A percentile compares a stretch with the other conserved stretches of the same genome.
phyloP scores from a whole-genome alignment of 257 asterid species.

The Fraxinus americana region DNA sequence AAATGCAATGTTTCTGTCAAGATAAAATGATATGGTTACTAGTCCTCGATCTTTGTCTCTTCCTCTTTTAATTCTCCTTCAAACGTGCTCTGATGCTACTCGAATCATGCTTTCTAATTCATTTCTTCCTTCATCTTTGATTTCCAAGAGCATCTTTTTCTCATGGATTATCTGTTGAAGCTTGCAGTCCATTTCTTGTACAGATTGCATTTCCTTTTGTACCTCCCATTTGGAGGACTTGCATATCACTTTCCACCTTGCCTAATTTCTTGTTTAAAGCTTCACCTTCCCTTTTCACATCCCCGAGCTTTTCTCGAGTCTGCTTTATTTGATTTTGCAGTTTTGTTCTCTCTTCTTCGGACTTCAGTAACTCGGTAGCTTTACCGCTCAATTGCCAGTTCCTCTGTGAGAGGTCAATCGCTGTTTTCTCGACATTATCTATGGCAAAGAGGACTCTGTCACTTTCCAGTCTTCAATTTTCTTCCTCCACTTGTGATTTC shows the following conservation, averaged over 20 bases:
- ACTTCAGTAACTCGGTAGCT: constrained; percentile 74
- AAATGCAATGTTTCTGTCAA: too few species aligned
- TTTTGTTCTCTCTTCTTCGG: constrained; percentile 77
- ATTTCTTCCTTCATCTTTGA: constrained; percentile 47
- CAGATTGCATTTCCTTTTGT: constrained; percentile 33
- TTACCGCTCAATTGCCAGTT: constrained; percentile 64
- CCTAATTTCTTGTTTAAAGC: constrained; percentile 43
- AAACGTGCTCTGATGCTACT: constrained; percentile 58
- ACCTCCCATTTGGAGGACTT: constrained; percentile 47
- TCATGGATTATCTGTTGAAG: constrained; percentile 50
- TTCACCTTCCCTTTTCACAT: constrained; percentile 50
- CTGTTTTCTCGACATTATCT: constrained; percentile 61
- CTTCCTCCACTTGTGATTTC: constrained; percentile 67
- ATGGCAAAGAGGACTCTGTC: constrained; percentile 87
- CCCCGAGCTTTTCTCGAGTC: constrained; percentile 49
- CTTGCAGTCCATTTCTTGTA: constrained; percentile 52
- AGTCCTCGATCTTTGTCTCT: constrained; percentile 51
- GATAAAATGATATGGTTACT: too few species aligned
- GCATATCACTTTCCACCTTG: constrained; percentile 49
- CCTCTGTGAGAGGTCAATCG: constrained; percentile 31
- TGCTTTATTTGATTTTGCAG: constrained; percentile 63
- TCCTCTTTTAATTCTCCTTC: constrained; percentile 68
- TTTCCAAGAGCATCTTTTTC: constrained; percentile 60
- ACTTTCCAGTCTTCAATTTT: constrained; percentile 60
- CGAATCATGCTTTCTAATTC: constrained; percentile 63